These are phyloP conservation scores for Pleurostoma richardsiae DNA, from an alignment of 2,329 filamentous ascomycete genomes.

Conservation along the genomic window DNA sequence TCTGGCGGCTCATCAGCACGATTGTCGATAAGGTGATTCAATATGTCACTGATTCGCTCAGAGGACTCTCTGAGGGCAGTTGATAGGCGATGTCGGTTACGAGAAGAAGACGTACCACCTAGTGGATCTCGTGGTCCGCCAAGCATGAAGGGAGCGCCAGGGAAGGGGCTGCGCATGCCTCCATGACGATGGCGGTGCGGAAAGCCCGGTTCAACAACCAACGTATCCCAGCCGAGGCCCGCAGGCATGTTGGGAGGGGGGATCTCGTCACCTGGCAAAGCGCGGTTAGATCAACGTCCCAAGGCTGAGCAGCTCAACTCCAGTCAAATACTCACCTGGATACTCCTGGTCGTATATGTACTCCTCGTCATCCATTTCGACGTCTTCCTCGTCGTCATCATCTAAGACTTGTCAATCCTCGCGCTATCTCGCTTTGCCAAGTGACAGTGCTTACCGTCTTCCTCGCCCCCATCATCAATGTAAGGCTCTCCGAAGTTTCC, in stretches of 20 bases:
- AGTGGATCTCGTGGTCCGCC: conserved; percentile 50
- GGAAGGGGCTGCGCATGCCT: conserved; percentile 54
- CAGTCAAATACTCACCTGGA: conserved; percentile 39
- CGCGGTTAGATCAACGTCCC: not conserved
- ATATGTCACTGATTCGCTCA: not conserved
- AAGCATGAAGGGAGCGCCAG: conserved; percentile 46
- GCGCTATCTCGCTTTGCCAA: not conserved
- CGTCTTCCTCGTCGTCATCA: conserved; percentile 62
- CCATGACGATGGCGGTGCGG: conserved; percentile 50
- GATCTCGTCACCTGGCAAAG: conserved; percentile 30
- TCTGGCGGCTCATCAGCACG: conserved; percentile 23
- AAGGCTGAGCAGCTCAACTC: not conserved
- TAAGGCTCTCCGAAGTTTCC: conserved; percentile 48
- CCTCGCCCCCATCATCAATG: conserved; percentile 52
- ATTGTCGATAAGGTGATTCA: conserved; percentile 1
- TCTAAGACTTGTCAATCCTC: conserved; percentile 21
- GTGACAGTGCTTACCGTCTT: conserved; percentile 48
- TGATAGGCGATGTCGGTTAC: not conserved
- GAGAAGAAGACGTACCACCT: conserved; percentile 34
- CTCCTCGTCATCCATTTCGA: conserved; percentile 63
- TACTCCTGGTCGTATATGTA: conserved; percentile 58
- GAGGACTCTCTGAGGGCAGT: not conserved
- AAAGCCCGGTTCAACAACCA: conserved; percentile 43
- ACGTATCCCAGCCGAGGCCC: conserved; percentile 53
- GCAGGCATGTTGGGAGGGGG: conserved; percentile 36